Base-by-base conservation (phyloP, 2,329 filamentous ascomycete genomes). In the Helminthosporium solani region DNA sequence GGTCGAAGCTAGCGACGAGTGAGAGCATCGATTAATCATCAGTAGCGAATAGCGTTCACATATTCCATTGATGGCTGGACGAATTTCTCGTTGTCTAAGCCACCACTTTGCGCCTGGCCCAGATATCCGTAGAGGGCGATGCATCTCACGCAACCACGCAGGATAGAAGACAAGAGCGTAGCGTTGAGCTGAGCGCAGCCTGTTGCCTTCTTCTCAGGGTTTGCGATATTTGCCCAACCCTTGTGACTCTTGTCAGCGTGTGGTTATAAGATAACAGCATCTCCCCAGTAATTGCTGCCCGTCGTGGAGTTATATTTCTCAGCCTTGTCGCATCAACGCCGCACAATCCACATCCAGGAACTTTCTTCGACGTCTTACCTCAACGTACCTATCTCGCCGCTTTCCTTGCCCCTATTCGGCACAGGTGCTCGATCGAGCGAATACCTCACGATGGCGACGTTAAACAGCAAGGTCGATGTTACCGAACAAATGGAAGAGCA, bases 401-500 rank as follows among this genome's bases (percentile, higher is more conserved):
- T n/a, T n/a, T n/a, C n/a, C n/a, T n/a, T n/a, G n/a, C n/a, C n/a
- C n/a, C n/a, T n/a, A n/a, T n/a, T n/a, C n/a, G n/a, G n/a, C n/a
- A 9, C 6, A 25, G 23, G 23, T 25, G 23, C 23, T 9, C 23
- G 9, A 25, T 9, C 9, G 9, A 25, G 9, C 23, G 23, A 25
- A 11, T 14, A 18, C 19, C 28, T 3, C 8, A 51, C 47, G 44
- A n/a, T 14, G 7, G 12, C 36, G 7, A 6, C 33, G 7, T 20
- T 46, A n/a, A 33, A 21, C 30, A 40, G 37, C 20, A 21, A 21
- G 4, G 21, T 39, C 1, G 19, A 42, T 16, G 38, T 50, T 9
- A 40, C 14, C 4, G 28, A 50, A 7, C 48, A 40, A 15, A 48
- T 55, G 30, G 34, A 49, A 3, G 25, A 28, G 1, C 14, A 42